Conservation (phyloP, 2,329 filamentous ascomycete genomes). For the Fusarium fujikuroi region DNA sequence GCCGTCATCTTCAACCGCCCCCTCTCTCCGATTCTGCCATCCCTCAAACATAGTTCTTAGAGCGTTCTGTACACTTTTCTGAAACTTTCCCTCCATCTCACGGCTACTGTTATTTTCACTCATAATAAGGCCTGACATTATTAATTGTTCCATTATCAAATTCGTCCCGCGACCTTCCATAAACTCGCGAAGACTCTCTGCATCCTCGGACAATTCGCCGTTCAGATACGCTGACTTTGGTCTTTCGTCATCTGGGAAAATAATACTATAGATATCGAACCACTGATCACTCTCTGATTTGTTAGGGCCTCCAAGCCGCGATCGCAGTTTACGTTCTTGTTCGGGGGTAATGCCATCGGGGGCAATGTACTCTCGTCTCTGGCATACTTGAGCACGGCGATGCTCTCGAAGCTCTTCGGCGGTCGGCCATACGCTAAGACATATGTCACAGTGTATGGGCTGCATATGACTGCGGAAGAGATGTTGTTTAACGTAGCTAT, state of each 20-base stretch:
- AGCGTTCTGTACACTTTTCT: not conserved
- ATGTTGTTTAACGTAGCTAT: conserved; percentile 5
- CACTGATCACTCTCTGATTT: conserved; percentile 6
- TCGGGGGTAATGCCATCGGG: not conserved
- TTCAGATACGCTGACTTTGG: not conserved
- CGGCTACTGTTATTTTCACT: not conserved
- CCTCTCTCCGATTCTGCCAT: not conserved
- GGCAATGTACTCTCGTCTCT: not conserved
- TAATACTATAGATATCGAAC: not conserved
- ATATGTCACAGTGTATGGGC: not conserved
- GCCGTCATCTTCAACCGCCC: not conserved
- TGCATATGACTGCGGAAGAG: conserved; percentile 3
- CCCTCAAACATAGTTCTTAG: not conserved
- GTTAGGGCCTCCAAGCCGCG: not conserved
- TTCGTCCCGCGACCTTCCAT: not conserved
- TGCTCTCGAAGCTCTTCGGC: not conserved
- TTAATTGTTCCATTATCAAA: not conserved
- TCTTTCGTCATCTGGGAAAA: not conserved
- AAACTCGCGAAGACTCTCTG: conserved; percentile 1
- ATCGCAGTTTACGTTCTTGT: not conserved
- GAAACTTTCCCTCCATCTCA: not conserved
- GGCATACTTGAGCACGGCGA: not conserved
- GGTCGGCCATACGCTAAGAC: not conserved
- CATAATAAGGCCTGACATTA: not conserved
- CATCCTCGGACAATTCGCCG: not conserved